phyloP scores from a whole-genome alignment of 2,329 filamentous ascomycete species.

The Ophiocordyceps robertsii region DNA sequence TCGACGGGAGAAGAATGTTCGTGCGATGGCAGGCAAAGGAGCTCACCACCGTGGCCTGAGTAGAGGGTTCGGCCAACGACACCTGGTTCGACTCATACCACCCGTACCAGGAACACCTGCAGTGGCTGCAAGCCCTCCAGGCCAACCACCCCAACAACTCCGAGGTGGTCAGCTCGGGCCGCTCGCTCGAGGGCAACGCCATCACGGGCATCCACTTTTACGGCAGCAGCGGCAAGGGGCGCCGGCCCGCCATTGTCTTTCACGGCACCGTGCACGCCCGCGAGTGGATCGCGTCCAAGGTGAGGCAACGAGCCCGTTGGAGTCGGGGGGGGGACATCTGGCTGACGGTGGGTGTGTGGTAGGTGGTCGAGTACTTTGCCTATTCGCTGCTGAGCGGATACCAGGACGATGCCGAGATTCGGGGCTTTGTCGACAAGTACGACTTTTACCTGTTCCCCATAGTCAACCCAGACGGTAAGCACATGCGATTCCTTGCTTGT shows the following conservation, averaged over 20 bases:
- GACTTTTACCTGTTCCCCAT: constrained; percentile 54
- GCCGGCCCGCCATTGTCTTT: constrained; percentile 38
- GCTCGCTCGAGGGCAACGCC: constrained; percentile 28
- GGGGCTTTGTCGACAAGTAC: constrained; percentile 41
- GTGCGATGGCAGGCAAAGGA: background rate
- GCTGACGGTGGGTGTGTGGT: background rate
- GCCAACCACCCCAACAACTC: constrained; percentile 27
- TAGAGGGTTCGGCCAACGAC: constrained; percentile 12
- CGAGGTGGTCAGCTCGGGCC: constrained; percentile 34
- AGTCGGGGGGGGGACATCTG: background rate
- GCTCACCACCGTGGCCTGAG: background rate
- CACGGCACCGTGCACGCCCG: constrained; percentile 46
- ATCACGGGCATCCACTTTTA: constrained; percentile 52
- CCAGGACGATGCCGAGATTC: constrained; percentile 20
- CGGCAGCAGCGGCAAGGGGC: constrained; percentile 28
- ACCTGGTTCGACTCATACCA: constrained; percentile 43
- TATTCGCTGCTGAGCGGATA: constrained; percentile 35
- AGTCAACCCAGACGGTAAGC: constrained; percentile 45
- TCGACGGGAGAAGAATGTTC: no score
- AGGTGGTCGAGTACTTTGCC: constrained; percentile 37
- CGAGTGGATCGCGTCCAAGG: constrained; percentile 46
- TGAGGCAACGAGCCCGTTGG: constrained; percentile 7
- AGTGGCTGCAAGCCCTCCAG: constrained; percentile 32
- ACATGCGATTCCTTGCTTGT: no score
- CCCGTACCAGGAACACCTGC: constrained; percentile 32